Evolutionary conservation across 1,284 basidiomycete genomes (phyloP).

Genomic region (Trichosporon faecale): DNA sequence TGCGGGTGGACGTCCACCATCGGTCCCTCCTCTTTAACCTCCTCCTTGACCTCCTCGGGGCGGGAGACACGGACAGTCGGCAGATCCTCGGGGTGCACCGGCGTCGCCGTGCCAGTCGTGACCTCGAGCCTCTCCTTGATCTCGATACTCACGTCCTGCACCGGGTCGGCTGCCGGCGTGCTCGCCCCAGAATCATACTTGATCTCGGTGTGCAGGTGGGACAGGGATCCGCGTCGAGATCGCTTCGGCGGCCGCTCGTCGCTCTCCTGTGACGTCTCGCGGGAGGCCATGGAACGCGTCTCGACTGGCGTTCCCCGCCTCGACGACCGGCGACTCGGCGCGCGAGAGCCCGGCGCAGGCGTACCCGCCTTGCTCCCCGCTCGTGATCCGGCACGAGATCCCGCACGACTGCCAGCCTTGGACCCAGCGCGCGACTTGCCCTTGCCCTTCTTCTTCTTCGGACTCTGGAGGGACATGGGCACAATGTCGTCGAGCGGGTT

Average conservation of each 20-base stretch:
- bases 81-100: background rate
- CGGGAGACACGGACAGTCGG: background rate
- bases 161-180: background rate
- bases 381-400: background rate
- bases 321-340: background rate
- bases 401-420: background rate
- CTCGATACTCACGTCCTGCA: conserved; percentile 2
- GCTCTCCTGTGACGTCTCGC: background rate
- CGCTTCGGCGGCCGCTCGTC: conserved; percentile 1
- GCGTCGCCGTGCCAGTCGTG: background rate
- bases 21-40: background rate
- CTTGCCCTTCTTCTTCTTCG: background rate
- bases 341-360: background rate
- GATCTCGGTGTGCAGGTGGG: background rate
- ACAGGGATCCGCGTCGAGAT: background rate
- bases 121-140: conserved; percentile 4
- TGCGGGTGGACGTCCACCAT: conserved; percentile 10
- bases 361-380: background rate
- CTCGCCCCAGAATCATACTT: background rate
- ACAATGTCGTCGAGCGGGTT: conserved; percentile 4
- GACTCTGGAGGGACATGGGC: background rate
- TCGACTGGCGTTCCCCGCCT: conserved; percentile 2
- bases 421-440: background rate
- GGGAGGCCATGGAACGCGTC: background rate
- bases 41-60: background rate